Evolutionary conservation across 768 basidiomycete species (phyloP).

Genomic region (Punctularia strigosozonata): DNA sequence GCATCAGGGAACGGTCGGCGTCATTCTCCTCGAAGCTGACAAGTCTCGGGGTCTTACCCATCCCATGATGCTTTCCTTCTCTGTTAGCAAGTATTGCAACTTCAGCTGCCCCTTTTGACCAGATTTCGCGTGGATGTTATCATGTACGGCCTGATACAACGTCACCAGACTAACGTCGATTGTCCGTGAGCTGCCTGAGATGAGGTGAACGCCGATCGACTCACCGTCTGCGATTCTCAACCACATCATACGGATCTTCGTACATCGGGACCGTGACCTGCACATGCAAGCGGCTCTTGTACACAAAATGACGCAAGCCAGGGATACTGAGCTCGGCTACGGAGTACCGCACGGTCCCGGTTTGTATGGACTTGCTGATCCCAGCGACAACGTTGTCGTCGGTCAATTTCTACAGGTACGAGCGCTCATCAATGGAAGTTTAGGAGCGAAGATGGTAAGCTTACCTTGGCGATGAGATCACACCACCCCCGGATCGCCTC

Average conservation of each 20-base stretch:
- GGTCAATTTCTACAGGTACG: slow-evolving; percentile 42
- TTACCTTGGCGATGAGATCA: slow-evolving; percentile 48
- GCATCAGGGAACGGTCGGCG: slow-evolving; percentile 1
- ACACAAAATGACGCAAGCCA: slow-evolving; percentile 87
- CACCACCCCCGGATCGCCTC: slow-evolving; percentile 75
- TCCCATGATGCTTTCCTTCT: slow-evolving; percentile 82
- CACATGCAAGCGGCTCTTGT: slow-evolving; percentile 83
- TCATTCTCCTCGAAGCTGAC: not conserved
- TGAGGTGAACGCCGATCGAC: slow-evolving; percentile 4
- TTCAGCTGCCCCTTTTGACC: slow-evolving; percentile 73
- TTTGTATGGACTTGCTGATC: slow-evolving; percentile 33
- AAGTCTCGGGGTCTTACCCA: slow-evolving; percentile 55
- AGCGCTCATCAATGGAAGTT: not conserved
- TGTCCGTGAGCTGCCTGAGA: not conserved
- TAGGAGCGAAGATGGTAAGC: slow-evolving; percentile 4
- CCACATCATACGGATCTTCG: slow-evolving; percentile 71
- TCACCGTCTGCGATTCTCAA: slow-evolving; percentile 50
- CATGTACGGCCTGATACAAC: slow-evolving; percentile 79
- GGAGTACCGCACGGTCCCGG: slow-evolving; percentile 48
- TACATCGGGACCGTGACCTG: slow-evolving; percentile 82
- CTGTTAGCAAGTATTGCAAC: slow-evolving; percentile 77
- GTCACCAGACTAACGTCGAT: slow-evolving; percentile 52
- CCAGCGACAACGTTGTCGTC: slow-evolving; percentile 43
- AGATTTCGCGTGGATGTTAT: slow-evolving; percentile 83
- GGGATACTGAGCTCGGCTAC: slow-evolving; percentile 76